Conservation (phyloP, 2,329 filamentous ascomycete species). For the Fusarium robinianum region DNA sequence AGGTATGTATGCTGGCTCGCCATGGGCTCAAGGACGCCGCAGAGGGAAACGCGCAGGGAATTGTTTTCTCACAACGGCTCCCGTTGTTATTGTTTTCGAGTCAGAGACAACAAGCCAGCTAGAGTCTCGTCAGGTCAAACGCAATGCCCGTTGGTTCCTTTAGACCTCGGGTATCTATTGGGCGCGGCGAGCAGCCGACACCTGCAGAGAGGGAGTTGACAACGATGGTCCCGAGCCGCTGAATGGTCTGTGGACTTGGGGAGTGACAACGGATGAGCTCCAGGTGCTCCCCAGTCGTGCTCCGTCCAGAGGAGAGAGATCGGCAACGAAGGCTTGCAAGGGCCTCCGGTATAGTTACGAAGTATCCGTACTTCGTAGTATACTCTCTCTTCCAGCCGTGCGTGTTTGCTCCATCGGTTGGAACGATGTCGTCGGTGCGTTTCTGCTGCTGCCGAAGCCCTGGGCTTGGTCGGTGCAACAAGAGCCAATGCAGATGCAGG, state of each 20-base stretch:
- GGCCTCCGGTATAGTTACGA: too few species aligned
- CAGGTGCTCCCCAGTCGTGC: too few species aligned
- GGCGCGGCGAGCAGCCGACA: conserved; percentile 14
- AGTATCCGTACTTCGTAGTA: too few species aligned
- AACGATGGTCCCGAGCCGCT: conserved; percentile 23
- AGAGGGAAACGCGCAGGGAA: conserved; percentile 24
- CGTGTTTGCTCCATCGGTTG: conserved; percentile 5
- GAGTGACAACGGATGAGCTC: too few species aligned
- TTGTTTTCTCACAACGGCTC: conserved; percentile 19
- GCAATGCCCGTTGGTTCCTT: conserved; percentile 14
- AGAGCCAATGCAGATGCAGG: conserved; percentile 23
- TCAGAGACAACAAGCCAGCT: conserved; percentile 29
- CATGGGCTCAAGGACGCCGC: conserved; percentile 14
- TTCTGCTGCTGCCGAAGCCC: conserved; percentile 25
- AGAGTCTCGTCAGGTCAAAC: conserved; percentile 3
- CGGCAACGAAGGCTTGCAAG: too few species aligned
- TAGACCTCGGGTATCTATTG: conserved; percentile 22
- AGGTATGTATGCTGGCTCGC: conserved; percentile 1
- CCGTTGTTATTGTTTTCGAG: conserved; percentile 33
- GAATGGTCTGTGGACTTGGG: too few species aligned
- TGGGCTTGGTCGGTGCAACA: neutral
- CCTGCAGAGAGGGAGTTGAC: conserved; percentile 22
- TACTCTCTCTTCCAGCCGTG: conserved; percentile 7
- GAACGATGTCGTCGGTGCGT: conserved; percentile 20
- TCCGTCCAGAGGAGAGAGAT: too few species aligned